Evolutionary conservation across 2,329 filamentous ascomycete species (phyloP).

Genomic region (Calonectria multiphialidica): DNA sequence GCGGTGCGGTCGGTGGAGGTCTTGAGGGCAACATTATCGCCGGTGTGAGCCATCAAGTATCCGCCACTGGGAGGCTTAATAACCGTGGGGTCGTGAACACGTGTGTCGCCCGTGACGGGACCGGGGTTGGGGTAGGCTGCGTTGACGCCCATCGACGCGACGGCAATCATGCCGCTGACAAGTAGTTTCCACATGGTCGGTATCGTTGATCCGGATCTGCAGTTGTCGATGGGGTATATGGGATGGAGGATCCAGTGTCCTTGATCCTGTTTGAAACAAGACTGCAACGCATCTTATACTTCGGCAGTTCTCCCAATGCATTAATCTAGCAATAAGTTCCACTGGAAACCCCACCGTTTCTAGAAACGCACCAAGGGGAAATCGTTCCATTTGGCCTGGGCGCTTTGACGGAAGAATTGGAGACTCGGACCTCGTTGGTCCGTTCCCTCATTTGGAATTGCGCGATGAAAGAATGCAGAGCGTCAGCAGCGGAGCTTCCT

Average conservation of each 20-base stretch:
- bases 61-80: neutral
- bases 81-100: slow-evolving; percentile 8
- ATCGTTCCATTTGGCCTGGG: neutral
- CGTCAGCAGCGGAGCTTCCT: neutral
- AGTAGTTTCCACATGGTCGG: slow-evolving; percentile 12
- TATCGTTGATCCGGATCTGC: neutral
- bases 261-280: neutral
- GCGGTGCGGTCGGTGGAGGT: neutral
- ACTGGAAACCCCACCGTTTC: neutral
- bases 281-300: neutral
- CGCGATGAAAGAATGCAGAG: neutral
- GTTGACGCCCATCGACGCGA: neutral
- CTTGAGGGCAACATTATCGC: neutral
- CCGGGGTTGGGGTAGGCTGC: slow-evolving; percentile 6
- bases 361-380: neutral
- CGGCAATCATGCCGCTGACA: slow-evolving; percentile 13
- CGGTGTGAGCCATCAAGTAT: neutral
- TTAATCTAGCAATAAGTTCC: neutral
- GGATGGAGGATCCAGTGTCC: neutral
- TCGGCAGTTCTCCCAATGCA: neutral
- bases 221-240: neutral
- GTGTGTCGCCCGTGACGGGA: neutral
- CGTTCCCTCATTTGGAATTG: neutral
- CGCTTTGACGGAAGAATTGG: neutral
- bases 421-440: neutral